Conservation (phyloP, 2,329 filamentous ascomycete genomes). For the Harringtonia lauricola region DNA sequence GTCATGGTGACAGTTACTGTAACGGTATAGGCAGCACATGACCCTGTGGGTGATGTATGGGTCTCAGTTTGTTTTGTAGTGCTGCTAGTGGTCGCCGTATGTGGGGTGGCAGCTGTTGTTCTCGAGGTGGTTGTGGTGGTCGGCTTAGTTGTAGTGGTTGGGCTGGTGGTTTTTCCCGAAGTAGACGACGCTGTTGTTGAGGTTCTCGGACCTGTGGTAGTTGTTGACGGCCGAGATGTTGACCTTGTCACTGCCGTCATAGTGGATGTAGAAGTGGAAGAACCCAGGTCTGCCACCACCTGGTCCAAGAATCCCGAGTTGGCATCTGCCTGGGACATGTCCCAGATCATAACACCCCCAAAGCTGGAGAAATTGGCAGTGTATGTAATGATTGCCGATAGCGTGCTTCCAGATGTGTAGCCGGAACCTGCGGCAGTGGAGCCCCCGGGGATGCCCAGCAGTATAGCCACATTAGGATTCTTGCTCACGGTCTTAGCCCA, state of each 20-base stretch:
- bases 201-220: too few relatives aligned
- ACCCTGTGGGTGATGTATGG: neutral
- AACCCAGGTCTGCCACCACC: slow-evolving; percentile 21
- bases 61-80: neutral
- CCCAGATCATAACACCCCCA: slow-evolving; percentile 61
- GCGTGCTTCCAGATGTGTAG: slow-evolving; percentile 35
- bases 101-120: too few relatives aligned
- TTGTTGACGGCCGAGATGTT: neutral
- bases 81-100: neutral
- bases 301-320: slow-evolving; percentile 44
- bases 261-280: slow-evolving; percentile 5
- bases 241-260: slow-evolving; percentile 5
- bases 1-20: neutral
- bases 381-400: slow-evolving; percentile 41
- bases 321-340: slow-evolving; percentile 48
- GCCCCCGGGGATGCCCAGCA: slow-evolving; percentile 50
- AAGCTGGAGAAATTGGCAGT: slow-evolving; percentile 46
- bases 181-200: slow-evolving; percentile 13
- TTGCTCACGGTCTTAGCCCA: slow-evolving; percentile 49
- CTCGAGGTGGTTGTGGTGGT: slow-evolving; percentile 11
- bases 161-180: slow-evolving; percentile 9
- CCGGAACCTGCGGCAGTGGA: slow-evolving; percentile 39
- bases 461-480: slow-evolving; percentile 49
- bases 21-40: neutral
- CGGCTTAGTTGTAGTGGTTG: slow-evolving; percentile 6